Percentiles rank a stretch among this genome's conserved stretches.
Conservation (phyloP, 139 green algal species). For the Coelastrella sp. region DNA sequence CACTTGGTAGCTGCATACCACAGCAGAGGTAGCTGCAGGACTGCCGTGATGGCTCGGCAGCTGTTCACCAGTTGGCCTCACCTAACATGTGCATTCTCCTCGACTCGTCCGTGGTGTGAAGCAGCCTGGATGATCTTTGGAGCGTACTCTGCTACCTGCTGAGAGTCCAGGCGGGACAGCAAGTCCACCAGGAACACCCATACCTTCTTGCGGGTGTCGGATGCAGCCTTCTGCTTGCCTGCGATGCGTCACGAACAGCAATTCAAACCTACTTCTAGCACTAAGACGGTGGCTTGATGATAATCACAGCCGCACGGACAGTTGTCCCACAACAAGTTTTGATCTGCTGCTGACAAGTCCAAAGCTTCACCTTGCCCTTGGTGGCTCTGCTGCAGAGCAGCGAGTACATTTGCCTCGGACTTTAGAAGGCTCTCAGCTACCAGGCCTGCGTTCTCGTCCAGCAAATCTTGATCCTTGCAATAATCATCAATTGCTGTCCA, state of each 20-base stretch:
- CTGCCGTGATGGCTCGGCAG: no score
- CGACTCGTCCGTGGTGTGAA: background rate
- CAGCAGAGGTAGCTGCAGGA: no score
- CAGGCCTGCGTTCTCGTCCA: background rate
- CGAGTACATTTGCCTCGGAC: background rate
- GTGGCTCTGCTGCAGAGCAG: background rate
- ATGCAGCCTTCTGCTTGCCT: constrained; percentile 31
- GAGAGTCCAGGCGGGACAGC: constrained; percentile 1
- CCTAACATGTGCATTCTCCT: constrained; percentile 17
- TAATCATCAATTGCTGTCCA: constrained; percentile 20
- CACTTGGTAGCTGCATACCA: no score
- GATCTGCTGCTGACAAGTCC: no score
- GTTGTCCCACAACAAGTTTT: background rate
- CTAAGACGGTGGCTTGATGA: background rate
- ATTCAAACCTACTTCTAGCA: background rate
- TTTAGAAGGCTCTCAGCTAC: constrained; percentile 1
- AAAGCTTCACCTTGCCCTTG: constrained; percentile 27
- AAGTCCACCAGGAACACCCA: background rate
- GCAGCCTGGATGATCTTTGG: background rate
- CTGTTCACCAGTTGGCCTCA: no score
- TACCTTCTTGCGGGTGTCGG: background rate
- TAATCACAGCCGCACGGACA: background rate
- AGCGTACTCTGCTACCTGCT: background rate
- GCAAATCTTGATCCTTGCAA: background rate
- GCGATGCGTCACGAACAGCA: background rate